Percentiles rank a stretch among this genome's conserved stretches.
Evolutionary conservation across 176 grass and related monocot species (phyloP).

Genomic region (Poa pratensis): DNA sequence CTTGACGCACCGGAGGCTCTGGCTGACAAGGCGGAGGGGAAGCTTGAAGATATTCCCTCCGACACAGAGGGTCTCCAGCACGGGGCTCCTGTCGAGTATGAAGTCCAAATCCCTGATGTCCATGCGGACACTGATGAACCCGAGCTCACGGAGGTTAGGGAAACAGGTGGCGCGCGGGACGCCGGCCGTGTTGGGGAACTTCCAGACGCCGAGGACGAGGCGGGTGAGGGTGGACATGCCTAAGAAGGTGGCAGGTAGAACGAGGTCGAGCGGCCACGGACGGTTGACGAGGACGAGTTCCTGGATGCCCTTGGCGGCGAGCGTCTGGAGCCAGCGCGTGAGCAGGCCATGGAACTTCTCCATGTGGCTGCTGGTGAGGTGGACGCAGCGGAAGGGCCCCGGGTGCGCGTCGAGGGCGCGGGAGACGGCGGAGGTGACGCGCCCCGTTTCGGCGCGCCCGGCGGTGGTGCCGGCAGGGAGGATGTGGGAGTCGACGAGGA

Average conservation of each 20-base stretch:
- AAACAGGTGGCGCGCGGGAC: background rate
- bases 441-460: background rate
- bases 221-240: conserved; percentile 20
- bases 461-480: background rate
- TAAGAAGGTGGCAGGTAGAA: background rate
- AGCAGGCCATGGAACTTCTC: background rate
- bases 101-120: conserved; percentile 1
- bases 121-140: background rate
- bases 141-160: conserved; percentile 10
- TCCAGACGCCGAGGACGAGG: conserved; percentile 10
- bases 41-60: background rate
- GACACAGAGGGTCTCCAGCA: conserved; percentile 7
- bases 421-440: background rate
- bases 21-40: background rate
- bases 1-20: conserved; percentile 13
- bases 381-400: background rate
- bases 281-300: background rate
- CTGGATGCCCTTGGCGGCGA: background rate
- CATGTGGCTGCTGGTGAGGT: conserved; percentile 17
- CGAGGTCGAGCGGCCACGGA: background rate
- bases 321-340: background rate
- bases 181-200: background rate
- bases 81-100: conserved; percentile 10
- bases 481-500: conserved; percentile 23
- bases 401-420: background rate